These are phyloP conservation scores for Arabidopsis thaliana DNA, from an alignment of 345 rosid genomes.

Conservation along the genomic window TAIR10.1 NC_003076.8:8163001-8163500, in stretches of 20 bases:
- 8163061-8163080: neutral
- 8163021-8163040: conserved; percentile 5
- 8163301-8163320: conserved; percentile 72
- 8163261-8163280: conserved; percentile 84
- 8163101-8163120: neutral
- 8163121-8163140: neutral
- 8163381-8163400: conserved; percentile 51
- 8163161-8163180: conserved; percentile 53
- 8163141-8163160: conserved; percentile 51
- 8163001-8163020: neutral
- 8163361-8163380: conserved; percentile 52
- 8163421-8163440: neutral
- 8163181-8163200: conserved; percentile 62
- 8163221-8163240: conserved; percentile 81
- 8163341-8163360: conserved; percentile 70
- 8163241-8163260: conserved; percentile 85
- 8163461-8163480: neutral
- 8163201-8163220: conserved; percentile 76
- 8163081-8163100: neutral
- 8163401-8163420: conserved; percentile 55
- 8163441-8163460: neutral
- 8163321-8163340: conserved; percentile 66
- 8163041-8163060: conserved; percentile 13
- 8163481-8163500: conserved; percentile 61
- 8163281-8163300: conserved; percentile 81